Evolutionary conservation across 768 basidiomycete genomes (phyloP).

Genomic region (Suillus americanus): DNA sequence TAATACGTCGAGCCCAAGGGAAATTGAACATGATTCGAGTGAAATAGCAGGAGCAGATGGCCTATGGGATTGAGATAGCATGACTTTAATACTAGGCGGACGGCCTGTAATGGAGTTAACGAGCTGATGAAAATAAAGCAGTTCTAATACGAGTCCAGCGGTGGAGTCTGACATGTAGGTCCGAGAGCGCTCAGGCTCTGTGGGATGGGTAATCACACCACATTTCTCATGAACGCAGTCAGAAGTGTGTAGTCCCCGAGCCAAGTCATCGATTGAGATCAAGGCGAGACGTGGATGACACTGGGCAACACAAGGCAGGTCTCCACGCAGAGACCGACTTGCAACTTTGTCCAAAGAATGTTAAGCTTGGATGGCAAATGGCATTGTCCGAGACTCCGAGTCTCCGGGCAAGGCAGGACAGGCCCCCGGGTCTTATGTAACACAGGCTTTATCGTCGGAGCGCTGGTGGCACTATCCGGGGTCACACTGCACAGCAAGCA

Average conservation of each 20-base stretch:
- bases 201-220: too few species aligned
- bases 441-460: not conserved
- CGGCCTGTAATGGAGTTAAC: not conserved
- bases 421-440: not conserved
- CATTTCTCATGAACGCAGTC: not conserved
- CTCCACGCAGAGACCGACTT: too few species aligned
- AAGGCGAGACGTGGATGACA: not conserved
- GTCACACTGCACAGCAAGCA: too few species aligned
- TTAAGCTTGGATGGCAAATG: too few species aligned
- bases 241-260: not conserved
- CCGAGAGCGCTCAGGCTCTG: not conserved
- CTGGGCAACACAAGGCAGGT: too few species aligned
- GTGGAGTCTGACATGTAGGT: not conserved
- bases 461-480: too few species aligned
- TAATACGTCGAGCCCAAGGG: not conserved
- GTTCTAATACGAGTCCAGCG: not conserved
- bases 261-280: too few species aligned
- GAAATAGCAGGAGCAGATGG: not conserved
- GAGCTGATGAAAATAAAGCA: too few species aligned
- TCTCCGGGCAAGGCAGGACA: too few species aligned
- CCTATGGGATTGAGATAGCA: not conserved
- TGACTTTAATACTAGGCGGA: not conserved
- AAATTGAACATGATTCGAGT: not conserved
- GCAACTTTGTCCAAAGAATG: too few species aligned
- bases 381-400: too few species aligned